Evolutionary conservation across 2,329 filamentous ascomycete genomes (phyloP).

Genomic region (Lachnellula hyalina): DNA sequence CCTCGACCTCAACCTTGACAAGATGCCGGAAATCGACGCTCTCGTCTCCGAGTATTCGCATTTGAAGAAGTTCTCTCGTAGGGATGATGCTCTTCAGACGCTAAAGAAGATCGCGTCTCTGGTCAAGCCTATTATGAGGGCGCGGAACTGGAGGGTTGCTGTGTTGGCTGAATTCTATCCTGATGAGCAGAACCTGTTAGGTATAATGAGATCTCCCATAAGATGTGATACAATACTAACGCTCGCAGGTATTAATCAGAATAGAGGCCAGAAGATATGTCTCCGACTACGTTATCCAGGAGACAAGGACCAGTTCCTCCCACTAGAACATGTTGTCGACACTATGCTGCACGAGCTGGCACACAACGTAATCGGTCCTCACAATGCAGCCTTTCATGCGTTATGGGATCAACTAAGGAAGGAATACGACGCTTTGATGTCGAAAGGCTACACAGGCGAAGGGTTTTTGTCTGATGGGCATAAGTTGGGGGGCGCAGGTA

Average conservation of each 20-base stretch:
- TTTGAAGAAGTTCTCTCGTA: conserved; percentile 42
- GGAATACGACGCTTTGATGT: conserved; percentile 69
- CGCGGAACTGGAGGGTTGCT: conserved; percentile 72
- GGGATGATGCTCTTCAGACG: conserved; percentile 49
- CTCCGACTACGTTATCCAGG: conserved; percentile 72
- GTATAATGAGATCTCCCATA: conserved; percentile 34
- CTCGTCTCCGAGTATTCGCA: conserved; percentile 47
- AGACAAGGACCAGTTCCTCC: conserved; percentile 72
- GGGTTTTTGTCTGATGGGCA: conserved; percentile 75
- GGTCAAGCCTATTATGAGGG: conserved; percentile 93
- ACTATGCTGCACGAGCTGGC: conserved; percentile 92
- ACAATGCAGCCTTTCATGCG: conserved; percentile 76
- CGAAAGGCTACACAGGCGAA: conserved; percentile 87
- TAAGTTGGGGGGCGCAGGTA: conserved; percentile 66
- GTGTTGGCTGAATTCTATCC: conserved; percentile 84
- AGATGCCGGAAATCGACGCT: conserved; percentile 36
- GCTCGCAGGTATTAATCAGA: conserved; percentile 65
- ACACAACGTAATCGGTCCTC: conserved; percentile 81
- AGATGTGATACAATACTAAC: neutral
- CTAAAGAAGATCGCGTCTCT: conserved; percentile 79
- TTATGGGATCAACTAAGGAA: conserved; percentile 87
- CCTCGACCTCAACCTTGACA: conserved; percentile 1
- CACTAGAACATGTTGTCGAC: conserved; percentile 74
- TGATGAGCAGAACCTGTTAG: conserved; percentile 65
- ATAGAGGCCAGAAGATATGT: conserved; percentile 72